Conservation (phyloP, 1,284 basidiomycete species). For the Mycena sp. region DNA sequence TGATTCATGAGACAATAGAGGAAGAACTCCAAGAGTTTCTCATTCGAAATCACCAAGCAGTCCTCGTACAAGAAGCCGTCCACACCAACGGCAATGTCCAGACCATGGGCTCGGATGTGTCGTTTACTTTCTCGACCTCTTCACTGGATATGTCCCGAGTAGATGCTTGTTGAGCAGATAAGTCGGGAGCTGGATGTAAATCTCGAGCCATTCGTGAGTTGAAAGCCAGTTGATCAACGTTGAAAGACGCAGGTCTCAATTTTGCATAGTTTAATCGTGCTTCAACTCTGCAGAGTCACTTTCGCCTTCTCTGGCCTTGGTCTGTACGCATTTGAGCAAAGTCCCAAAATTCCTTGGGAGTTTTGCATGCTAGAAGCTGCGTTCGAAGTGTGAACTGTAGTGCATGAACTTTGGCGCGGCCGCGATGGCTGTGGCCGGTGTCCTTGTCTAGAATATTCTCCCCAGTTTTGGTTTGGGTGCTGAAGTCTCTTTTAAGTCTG, state of each 20-base stretch:
- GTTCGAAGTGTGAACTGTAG: background rate
- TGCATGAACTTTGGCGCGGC: background rate
- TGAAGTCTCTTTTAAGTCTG: background rate
- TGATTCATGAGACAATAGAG: background rate
- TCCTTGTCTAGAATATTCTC: background rate
- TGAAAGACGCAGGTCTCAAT: background rate
- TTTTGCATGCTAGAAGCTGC: background rate
- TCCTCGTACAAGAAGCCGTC: background rate
- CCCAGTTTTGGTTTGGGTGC: background rate
- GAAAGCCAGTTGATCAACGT: background rate
- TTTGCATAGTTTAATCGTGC: background rate
- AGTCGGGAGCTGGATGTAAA: background rate
- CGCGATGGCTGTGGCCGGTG: background rate
- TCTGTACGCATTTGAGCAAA: too few relatives aligned
- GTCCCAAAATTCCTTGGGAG: too few relatives aligned
- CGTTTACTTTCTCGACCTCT: conserved; percentile 1
- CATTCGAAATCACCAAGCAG: background rate
- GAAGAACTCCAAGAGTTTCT: background rate
- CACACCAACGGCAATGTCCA: too few relatives aligned
- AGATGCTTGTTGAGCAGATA: background rate
- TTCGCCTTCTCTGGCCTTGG: too few relatives aligned
- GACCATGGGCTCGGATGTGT: background rate
- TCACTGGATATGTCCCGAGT: background rate
- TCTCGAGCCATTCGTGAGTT: background rate
- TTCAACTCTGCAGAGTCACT: background rate